Evolutionary conservation across 768 basidiomycete genomes (phyloP), one percentile per base, ranked within the genome.

Genomic region (Favolaschia claudopus): DNA sequence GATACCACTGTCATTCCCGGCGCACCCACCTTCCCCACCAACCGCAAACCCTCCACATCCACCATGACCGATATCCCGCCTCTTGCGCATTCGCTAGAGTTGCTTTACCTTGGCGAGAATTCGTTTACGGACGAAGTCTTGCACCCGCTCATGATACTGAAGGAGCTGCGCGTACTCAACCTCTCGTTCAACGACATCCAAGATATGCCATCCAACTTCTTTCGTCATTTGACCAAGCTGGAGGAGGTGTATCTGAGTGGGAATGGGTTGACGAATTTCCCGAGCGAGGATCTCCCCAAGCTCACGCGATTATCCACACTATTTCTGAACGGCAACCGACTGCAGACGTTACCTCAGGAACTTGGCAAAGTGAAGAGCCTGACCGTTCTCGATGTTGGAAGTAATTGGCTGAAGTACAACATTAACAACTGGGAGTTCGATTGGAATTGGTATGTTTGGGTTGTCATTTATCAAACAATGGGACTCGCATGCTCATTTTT

Each of bases 391-490:
- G 97, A 99, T 69, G 96, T 92, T 5, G 96, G 97, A 7, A 95
- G 90, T 72, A 99, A 99, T 72, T 74, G 87, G 50, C 79, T 99
- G 74, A 93, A 92, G 82, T 99, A 99, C 75, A 99, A 99, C 71
- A 95, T 97, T 66, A 92, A 93, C 65, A 99, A 99, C 69, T 95
- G 90, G 90, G 93, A 96, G 72, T 99, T 95, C 73, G 97, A 99
- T 76, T 99, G 96, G 96, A 99, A 99, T 72, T 98, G 97, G 96
- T 96, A 63, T 45, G 86, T 77, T 32, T n/a, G n/a, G 20, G 25
- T 29, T 34, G 50, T 20, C 8, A 10, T 31, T 3, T 5, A 5
- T 32, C 54, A 7, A 58, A 12, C 24, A 25, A 55, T 25, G 17
- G 31, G 29, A 0, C 1, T 13, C n/a, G n/a, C n/a, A n/a, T 45